Evolutionary conservation across 805 yeast genomes (phyloP), one percentile per base, ranked within the genome.

Genomic region (Debaryomyces prosopidis): DNA sequence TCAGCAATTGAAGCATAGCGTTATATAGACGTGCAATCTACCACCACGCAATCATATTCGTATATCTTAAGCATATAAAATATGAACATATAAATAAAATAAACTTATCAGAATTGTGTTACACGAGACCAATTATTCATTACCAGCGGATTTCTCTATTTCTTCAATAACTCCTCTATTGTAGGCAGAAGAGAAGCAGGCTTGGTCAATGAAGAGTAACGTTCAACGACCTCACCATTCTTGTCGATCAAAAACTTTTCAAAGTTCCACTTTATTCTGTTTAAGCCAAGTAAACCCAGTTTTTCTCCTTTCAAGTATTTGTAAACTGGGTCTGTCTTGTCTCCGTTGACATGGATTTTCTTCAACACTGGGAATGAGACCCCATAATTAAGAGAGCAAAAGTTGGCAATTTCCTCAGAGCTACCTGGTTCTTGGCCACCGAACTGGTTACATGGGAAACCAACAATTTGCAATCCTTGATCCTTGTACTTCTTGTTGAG

Each of bases 301-400:
- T 78, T 78, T 53, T 79, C 63, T 35, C 69, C 38, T 74, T 94
- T 92, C 64, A 92, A 77, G 73, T 65, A 91, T 58, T 79, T 71
- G 71, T 82, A 92, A 30, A 92, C 90, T 15, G 92, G 89, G 61
- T 87, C 91, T 15, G 89, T 82, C 36, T 82, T 69, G 49, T 75
- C 67, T 42, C 99, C 99, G 65, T 92, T 94, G 55, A 94, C 98
- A 35, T 91, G 90, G 48, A 90, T 66, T 76, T 91, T 92, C 63
- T 80, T 76, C 80, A 92, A 71, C 27, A 92, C 78, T 26, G 97
- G 97, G 84, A 94, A 92, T 14, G 86, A 73, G 35, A 92, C 97
- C 44, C 97, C 97, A 64, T 84, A 94, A 73, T 89, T 90, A 58
- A 82, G 60, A 36, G 79, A 68, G 67, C 97, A 90, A 70, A 86